Percentiles rank a stretch among this genome's conserved stretches.
phyloP scores from a whole-genome alignment of 306 rosid species.

The Cotoneaster glaucophyllus region DNA sequence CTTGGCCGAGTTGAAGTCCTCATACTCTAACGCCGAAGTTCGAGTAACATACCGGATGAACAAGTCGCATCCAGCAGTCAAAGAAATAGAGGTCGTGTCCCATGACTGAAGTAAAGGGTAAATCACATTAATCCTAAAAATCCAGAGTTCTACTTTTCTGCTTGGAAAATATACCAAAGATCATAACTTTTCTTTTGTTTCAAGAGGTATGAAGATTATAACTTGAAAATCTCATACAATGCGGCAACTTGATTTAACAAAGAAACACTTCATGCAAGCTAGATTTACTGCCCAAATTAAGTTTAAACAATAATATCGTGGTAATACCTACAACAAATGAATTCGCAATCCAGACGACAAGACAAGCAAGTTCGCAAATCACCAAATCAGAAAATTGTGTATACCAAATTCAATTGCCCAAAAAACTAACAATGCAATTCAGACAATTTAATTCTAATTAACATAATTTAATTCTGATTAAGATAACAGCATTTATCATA shows the following conservation, averaged over 20 bases:
- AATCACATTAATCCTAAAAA: neutral
- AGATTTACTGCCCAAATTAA: neutral
- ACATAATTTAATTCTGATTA: neutral
- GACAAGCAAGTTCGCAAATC: no score
- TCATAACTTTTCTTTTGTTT: neutral
- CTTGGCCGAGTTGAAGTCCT: constrained; percentile 80
- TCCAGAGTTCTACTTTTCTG: neutral
- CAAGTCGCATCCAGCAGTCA: constrained; percentile 91
- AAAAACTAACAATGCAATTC: neutral
- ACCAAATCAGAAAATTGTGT: neutral
- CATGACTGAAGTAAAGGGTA: constrained; percentile 42
- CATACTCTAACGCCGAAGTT: constrained; percentile 87
- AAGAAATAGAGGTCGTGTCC: constrained; percentile 87
- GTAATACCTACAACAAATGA: no score
- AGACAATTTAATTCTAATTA: neutral
- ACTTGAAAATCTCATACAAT: neutral
- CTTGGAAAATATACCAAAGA: neutral
- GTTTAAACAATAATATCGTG: neutral
- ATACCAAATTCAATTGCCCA: neutral
- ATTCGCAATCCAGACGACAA: no score
- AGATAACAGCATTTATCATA: neutral
- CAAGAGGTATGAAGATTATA: neutral
- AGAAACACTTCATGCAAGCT: neutral
- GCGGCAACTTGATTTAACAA: neutral
- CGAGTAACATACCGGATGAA: constrained; percentile 86